Evolutionary conservation across 78 protist genomes (phyloP), one percentile per base, ranked within the genome.

Genomic region (Neovahlkampfia damariscottae): DNA sequence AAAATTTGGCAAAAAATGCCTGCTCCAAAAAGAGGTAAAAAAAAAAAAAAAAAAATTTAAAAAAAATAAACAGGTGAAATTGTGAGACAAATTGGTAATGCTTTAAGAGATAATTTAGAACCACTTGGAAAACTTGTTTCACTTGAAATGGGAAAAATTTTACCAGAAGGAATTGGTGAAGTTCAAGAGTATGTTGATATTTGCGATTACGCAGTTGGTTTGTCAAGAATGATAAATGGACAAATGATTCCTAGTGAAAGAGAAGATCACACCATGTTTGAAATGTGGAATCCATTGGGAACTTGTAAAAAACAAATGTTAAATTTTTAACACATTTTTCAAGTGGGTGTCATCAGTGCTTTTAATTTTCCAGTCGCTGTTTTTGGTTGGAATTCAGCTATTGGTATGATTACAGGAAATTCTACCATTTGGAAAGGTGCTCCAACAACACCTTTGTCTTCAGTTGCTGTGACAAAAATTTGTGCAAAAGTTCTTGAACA

Each of bases 341-440:
- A n/a, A n/a, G 79, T 93, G 31, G 96, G 96, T 41, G 69, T 88
- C 81, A 91, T 91, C 79, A 71, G 90, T 27, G 96, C 96, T 41
- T 93, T 93, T 86, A 93, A 93, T 83, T 93, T 93, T 84, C 96
- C 96, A 32, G 79, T 88, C 32, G 96, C 96, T 19, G 96, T 92
- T 28, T 59, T 39, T 8, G 92, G 93, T 78, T 92, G 96, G 96
- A 92, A 92, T 79, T 58, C 78, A 2, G 89, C 94, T 19, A 38
- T 92, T 19, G 19, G 79, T 10, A 0, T 87, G 10, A 70, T 79
- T 8, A 2, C 70, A n/a, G 90, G 90, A 35, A 77, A 86, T 81
- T 2, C 41, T 7, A 77, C 19, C 70, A 19, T 92, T 76, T 84
- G 94, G 94, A 92, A 92, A 81, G 92, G 90, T 34, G 93, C 94